Base-by-base conservation (phyloP, 208 protist genomes). In the Leishmania amazonensis region DNA sequence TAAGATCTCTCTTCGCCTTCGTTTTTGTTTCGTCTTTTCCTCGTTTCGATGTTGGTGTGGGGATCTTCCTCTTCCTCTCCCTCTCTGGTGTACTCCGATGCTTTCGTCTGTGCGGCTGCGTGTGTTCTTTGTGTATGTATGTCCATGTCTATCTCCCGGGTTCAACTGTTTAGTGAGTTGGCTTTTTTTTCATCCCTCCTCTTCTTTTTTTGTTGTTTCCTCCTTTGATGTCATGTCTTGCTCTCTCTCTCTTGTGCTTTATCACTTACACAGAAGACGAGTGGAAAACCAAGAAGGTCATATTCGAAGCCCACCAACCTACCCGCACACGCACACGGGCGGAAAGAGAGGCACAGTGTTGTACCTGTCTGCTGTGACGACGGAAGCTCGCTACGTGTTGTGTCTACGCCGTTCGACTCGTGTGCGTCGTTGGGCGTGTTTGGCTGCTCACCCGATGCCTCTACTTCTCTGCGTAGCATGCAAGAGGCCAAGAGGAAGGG, bases 1-100 rank as follows among this genome's bases (percentile, higher is more conserved):
- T 82, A 76, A 76, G 49, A 24, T 64, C n/a, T 78, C 75, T 54
- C 75, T 78, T 28, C 31, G 42, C 31, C 42, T 49, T 73, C 8
- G 40, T 49, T 42, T 51, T 49, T 75, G 57, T 54, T 49, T 40
- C 0, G 35, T n/a, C 49, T 62, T 49, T 65, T 28, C 9, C 3
- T 42, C 15, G 11, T 38, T 19, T 67, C 51, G 8, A 15, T 35
- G 42, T 60, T 31, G 40, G 40, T 40, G 42, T 65, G 17, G n/a
- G 24, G 5, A 3, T 67, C 58, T 78, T 53, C 47, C 17, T 70
- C 54, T 4, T 13, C 51, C 51, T 54, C 5, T 19, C 15, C 51
- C 51, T 4, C 47, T 11, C 49, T 76, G 45, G 35, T 76, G 24
- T 64, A 31, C 24, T 31, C 28, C 74, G 54, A 49, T 57, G 53